Base-by-base conservation (phyloP, 2,329 filamentous ascomycete genomes). In the Pyrenochaeta sp. region DNA sequence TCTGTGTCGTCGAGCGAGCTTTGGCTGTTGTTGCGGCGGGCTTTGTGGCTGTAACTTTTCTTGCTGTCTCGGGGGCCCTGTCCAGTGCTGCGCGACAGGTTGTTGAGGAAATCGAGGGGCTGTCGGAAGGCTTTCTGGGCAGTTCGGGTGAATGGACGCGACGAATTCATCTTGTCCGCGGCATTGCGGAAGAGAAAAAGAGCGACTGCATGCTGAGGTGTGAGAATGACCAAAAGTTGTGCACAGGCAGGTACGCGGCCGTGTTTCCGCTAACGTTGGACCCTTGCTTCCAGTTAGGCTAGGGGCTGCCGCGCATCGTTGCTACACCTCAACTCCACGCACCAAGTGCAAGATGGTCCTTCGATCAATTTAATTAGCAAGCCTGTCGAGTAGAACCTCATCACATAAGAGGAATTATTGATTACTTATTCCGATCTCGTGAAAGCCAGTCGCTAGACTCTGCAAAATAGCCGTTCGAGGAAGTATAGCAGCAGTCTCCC, bases 1-100 rank as follows among this genome's bases (percentile, higher is more conserved):
- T 78, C 77, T 28, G 69, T 72, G 49, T 76, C 74, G 67, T 79
- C 75, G 57, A 77, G 65, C n/a, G 77, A 77, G 66, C 69, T 70
- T 39, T 64, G 56, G 56, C 72, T 74, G 51, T 64, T 65, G 52
- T 72, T 66, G 59, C 73, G 73, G 52, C 81, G 77, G 52, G 59
- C 43, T 45, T 51, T 27, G 53, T 52, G 44, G 54, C 52, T 54
- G 52, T 63, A 58, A 27, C 54, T 54, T 56, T 66, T 65, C 55
- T 67, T 64, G 51, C 54, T 56, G 48, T 66, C 56, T 25, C 49
- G 61, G 36, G 66, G 61, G 30, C 61, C 54, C 45, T 66, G 65
- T 3, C 59, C 53, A 9, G 65, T 24, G 40, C 61, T 42, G 54
- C 65, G 66, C 51, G 72, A 66, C 37, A 72, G 65, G 44, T 71